These are phyloP conservation scores for Berberis thunbergii DNA, from an alignment of 164 flowering plant species.

Conservation along the genomic window DNA sequence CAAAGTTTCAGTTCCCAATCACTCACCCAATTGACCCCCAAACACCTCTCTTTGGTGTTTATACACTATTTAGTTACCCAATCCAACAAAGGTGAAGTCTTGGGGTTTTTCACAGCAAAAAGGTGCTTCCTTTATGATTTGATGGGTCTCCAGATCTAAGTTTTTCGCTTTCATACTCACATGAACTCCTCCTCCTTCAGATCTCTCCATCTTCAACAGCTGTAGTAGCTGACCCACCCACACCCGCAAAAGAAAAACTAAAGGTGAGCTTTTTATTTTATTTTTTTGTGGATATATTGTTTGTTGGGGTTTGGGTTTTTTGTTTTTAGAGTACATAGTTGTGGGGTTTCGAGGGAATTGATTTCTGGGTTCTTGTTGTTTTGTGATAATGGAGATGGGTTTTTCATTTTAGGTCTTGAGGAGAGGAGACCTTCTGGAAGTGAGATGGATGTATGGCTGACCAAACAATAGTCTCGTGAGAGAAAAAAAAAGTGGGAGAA, in stretches of 20 bases:
- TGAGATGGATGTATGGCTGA: slow-evolving; percentile 11
- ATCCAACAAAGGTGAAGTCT: background rate
- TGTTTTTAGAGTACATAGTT: background rate
- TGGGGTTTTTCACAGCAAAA: background rate
- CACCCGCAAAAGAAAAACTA: background rate
- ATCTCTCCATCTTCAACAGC: slow-evolving; percentile 16
- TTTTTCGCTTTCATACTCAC: slow-evolving; percentile 18
- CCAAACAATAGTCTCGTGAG: slow-evolving; percentile 3
- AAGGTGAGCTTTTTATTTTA: slow-evolving; percentile 7
- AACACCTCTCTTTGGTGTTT: background rate
- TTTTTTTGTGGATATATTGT: background rate
- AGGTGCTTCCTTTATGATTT: slow-evolving; percentile 3
- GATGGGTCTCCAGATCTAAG: slow-evolving; percentile 28
- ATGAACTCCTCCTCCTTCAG: slow-evolving; percentile 14
- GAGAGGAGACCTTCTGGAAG: slow-evolving; percentile 8
- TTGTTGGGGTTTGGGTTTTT: background rate
- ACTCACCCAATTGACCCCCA: background rate
- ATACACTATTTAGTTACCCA: background rate
- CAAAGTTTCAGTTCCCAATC: background rate
- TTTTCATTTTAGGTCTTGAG: slow-evolving; percentile 7
- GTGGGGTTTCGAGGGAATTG: slow-evolving; percentile 1
- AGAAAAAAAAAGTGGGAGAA: slow-evolving; percentile 2
- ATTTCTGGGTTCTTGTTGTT: slow-evolving; percentile 4
- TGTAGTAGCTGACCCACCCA: slow-evolving; percentile 5
- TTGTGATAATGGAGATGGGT: slow-evolving; percentile 5